These are phyloP conservation scores for Leavenworthia alabamica DNA, from an alignment of 345 rosid genomes.

Conservation along the genomic window DNA sequence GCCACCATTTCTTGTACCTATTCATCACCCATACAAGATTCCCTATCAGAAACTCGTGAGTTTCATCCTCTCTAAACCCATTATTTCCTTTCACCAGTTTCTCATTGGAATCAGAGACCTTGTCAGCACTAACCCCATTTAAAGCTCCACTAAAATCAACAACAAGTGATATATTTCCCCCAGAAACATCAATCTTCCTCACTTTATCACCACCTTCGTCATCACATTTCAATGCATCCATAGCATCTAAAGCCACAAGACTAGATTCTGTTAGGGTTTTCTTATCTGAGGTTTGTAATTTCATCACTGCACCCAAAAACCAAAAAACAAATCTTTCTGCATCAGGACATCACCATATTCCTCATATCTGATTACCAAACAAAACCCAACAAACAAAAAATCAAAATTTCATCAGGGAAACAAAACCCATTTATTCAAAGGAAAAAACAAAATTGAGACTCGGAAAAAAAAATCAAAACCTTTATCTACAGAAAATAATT, in stretches of 20 bases:
- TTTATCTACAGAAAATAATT: neutral
- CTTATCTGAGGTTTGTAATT: slow-evolving; percentile 34
- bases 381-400: neutral
- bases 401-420: neutral
- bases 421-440: neutral
- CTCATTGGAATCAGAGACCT: slow-evolving; percentile 9
- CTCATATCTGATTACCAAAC: neutral
- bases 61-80: slow-evolving; percentile 17
- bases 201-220: slow-evolving; percentile 27
- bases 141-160: slow-evolving; percentile 56
- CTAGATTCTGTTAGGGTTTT: slow-evolving; percentile 38
- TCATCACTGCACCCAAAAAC: slow-evolving; percentile 31
- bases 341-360: slow-evolving; percentile 3
- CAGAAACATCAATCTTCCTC: slow-evolving; percentile 45
- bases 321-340: neutral
- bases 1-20: slow-evolving; percentile 75
- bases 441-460: neutral
- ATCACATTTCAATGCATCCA: slow-evolving; percentile 6
- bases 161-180: slow-evolving; percentile 52
- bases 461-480: neutral
- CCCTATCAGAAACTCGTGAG: slow-evolving; percentile 41
- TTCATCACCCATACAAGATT: slow-evolving; percentile 76
- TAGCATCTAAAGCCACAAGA: slow-evolving; percentile 25
- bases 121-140: slow-evolving; percentile 9
- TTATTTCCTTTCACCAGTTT: slow-evolving; percentile 13